Base-by-base conservation (phyloP, 2,329 filamentous ascomycete species). In the Neofusicoccum sp. region DNA sequence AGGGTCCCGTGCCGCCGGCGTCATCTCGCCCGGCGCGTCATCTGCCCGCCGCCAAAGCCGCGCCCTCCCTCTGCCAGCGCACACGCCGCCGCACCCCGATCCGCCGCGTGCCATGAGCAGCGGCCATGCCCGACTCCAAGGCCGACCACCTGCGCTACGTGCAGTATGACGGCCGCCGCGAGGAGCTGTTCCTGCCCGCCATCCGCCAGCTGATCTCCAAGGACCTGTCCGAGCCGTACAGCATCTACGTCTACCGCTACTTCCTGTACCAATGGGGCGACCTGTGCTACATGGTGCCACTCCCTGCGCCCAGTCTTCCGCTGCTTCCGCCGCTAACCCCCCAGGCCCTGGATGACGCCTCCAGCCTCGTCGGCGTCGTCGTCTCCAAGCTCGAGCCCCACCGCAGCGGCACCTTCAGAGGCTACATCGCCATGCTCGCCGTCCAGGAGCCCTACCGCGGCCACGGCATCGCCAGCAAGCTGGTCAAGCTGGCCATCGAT, bases 391-490 rank as follows among this genome's bases (percentile, higher is more conserved):
- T 99, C 62, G 95, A 99, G 74, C 84, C 86, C 26, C 95, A 99
- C 77, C 85, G 90, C 24, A 90, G 89, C 5, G 92, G 93, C 65
- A 93, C 92, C 1, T 82, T 92, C 65, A 86, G 95, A 64, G 95
- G 95, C 61, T 99, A 99, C 77, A 98, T 99, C 67, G 95, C 95
- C 70, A 99, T 99, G 95, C 83, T 99, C 43, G 95, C 95, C n/a
- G 93, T 96, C 4, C 86, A 88, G 44, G 86, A 91, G 40, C 80
- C 86, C 28, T 89, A 91, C 69, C 87, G 95, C 24, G 92, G 93
- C 5, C 85, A 87, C 65, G 93, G 95, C 1, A 92, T 99, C 62
- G 95, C 77, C 6, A 96, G 92, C 0, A 87, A 87, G 41, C 82
- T 99, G 8, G 95, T 99, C n/a, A 86, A 88, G 64, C 87, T 86